These are phyloP conservation scores for Aspergillus sp. DNA, from an alignment of 2,329 filamentous ascomycete species.

Conservation along the genomic window DNA sequence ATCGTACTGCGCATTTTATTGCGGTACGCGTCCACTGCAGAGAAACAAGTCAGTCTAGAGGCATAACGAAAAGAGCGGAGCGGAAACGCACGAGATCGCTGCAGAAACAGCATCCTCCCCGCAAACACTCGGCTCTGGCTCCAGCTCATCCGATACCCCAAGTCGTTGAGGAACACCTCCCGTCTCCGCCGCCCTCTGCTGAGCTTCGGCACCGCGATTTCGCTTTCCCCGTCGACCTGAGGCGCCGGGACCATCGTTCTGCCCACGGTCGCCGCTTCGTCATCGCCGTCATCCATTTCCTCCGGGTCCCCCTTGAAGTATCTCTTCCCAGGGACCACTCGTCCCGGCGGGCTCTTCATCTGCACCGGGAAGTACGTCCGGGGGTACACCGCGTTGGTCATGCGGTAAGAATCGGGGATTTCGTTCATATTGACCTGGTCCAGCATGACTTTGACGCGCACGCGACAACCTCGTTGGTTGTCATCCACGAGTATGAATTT, in stretches of 20 bases:
- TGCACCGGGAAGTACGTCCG: conserved; percentile 86
- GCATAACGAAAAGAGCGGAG: conserved; percentile 1
- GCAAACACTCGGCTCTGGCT: conserved; percentile 88
- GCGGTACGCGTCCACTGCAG: conserved; percentile 79
- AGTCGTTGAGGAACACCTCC: conserved; percentile 84
- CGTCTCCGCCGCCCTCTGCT: conserved; percentile 61
- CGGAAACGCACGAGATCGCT: conserved; percentile 69
- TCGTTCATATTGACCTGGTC: conserved; percentile 89
- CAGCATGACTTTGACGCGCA: conserved; percentile 86
- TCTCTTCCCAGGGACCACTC: conserved; percentile 56
- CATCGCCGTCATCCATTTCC: conserved; percentile 37
- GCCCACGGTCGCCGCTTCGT: conserved; percentile 27
- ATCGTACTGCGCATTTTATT: conserved; percentile 82
- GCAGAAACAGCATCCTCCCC: conserved; percentile 74
- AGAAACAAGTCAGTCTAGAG: conserved; percentile 2
- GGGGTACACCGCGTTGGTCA: conserved; percentile 79
- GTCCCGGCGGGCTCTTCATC: conserved; percentile 78
- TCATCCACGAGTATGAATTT: conserved; percentile 97
- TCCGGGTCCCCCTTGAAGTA: conserved; percentile 65
- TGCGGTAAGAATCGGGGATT: conserved; percentile 90
- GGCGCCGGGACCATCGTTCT: conserved; percentile 50
- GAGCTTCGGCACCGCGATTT: conserved; percentile 67
- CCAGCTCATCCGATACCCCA: conserved; percentile 95
- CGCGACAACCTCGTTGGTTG: conserved; percentile 65
- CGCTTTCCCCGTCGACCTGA: conserved; percentile 59